Base-by-base conservation (phyloP, 352 stramenopile species). In the Pythium guiyangense region DNA sequence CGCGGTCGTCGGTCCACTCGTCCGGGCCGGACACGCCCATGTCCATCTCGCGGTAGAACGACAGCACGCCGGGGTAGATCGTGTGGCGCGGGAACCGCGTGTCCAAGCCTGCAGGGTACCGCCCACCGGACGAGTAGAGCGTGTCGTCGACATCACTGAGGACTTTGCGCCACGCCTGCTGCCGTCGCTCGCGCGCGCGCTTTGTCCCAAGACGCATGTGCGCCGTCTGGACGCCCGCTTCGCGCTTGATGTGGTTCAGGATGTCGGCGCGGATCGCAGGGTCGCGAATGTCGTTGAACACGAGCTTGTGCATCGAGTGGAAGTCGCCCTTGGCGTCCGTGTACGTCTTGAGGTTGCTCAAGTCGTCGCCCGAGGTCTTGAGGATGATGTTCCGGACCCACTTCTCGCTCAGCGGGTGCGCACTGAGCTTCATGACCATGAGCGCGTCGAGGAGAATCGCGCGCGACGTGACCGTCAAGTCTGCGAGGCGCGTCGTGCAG, bases 91-190 rank as follows among this genome's bases (percentile, higher is more conserved):
- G 80, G 62, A 93, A 98, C 14, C 96, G 76, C 34, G 79, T 96
- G 66, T 99, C 96, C 46, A 98, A 72, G 2, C 97, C 97, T 15
- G 96, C 94, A 5, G 97, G 97, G 62, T 98, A 99, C 14, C 84
- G 85, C 47, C 97, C 97, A 6, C 96, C 96, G 39, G 88, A 98
- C 42, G 80, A 98, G 44, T 93, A 97, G 0, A 99, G 72, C 22
- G 97, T 99, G 73, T 99, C 97, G 70, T 99, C 97, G 0, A 99
- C 96, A 66, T 99, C 97, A 44, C 90, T 98, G 15, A 99, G 69
- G 43, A 99, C 94, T 68, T 99, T 99, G n/a, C 96, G 70, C 93
- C 95, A 99, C 22, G 90, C 82, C 45, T 94, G 90, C 43, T 90
- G 75, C 44, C 85, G 77, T 27, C 90, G 84, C 58, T 84, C 78